Conservation (phyloP, 768 basidiomycete genomes). For the Termitomyces sp. region DNA sequence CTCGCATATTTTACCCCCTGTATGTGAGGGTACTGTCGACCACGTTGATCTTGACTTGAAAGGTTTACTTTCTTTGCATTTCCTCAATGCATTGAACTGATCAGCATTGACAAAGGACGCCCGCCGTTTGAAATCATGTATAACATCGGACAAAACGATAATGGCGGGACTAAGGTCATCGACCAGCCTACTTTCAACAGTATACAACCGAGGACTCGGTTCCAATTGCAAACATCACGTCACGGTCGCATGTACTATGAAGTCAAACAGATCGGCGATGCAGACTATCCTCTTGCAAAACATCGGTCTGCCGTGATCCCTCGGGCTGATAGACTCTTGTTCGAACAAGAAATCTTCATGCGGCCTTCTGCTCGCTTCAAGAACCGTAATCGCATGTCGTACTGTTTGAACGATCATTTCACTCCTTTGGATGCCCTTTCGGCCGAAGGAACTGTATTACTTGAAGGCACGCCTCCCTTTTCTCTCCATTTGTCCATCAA, state of each 20-base stretch:
- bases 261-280: conserved; percentile 83
- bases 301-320: conserved; percentile 60
- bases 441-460: conserved; percentile 54
- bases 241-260: conserved; percentile 86
- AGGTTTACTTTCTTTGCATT: conserved; percentile 35
- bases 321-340: conserved; percentile 60
- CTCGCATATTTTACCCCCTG: conserved; percentile 66
- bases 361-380: conserved; percentile 81
- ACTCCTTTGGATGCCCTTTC: conserved; percentile 44
- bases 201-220: conserved; percentile 72
- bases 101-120: conserved; percentile 44
- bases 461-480: conserved; percentile 89
- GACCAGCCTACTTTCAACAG: conserved; percentile 82
- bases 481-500: conserved; percentile 67
- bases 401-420: conserved; percentile 71
- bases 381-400: conserved; percentile 57
- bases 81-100: neutral
- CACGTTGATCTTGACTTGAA: conserved; percentile 81
- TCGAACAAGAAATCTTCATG: conserved; percentile 81
- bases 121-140: conserved; percentile 95
- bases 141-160: conserved; percentile 69
- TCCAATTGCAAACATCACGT: conserved; percentile 73
- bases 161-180: conserved; percentile 63
- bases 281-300: conserved; percentile 73
- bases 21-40: conserved; percentile 79